Evolutionary conservation across 371 early-diverging fungal species (phyloP).

Genomic region (Agmasoma carcini): DNA sequence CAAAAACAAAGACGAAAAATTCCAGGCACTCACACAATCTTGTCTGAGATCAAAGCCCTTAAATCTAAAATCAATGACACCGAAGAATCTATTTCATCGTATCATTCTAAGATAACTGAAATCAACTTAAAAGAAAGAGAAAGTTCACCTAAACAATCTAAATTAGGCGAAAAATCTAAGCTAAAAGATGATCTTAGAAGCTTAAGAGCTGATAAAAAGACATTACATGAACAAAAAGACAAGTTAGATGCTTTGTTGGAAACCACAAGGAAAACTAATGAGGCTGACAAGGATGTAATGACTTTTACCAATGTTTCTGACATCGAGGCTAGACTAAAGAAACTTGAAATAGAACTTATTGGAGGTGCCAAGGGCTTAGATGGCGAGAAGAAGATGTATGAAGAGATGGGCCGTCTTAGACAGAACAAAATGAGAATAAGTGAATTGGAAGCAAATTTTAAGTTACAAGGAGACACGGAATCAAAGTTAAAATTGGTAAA

Average conservation of each 20-base stretch:
- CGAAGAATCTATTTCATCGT: too few relatives aligned
- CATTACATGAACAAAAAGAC: background rate
- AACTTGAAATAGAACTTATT: constrained; percentile 37
- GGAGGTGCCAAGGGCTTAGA: constrained; percentile 3
- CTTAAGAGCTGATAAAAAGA: constrained; percentile 12
- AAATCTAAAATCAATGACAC: too few relatives aligned
- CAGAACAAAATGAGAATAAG: constrained; percentile 33
- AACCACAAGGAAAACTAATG: background rate
- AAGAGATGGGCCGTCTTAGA: constrained; percentile 26
- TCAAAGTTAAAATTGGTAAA: constrained; percentile 10
- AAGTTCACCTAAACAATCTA: too few relatives aligned
- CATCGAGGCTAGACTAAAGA: constrained; percentile 33
- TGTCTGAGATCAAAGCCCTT: too few relatives aligned
- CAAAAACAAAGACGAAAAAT: too few relatives aligned
- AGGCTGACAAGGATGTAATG: background rate
- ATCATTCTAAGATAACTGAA: too few relatives aligned
- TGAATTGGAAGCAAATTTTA: constrained; percentile 21
- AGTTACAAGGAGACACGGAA: constrained; percentile 12
- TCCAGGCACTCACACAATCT: too few relatives aligned
- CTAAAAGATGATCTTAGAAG: constrained; percentile 12
- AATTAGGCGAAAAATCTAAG: too few relatives aligned
- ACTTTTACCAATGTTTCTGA: constrained; percentile 26
- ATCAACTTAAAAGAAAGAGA: too few relatives aligned
- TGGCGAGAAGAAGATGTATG: constrained; percentile 38
- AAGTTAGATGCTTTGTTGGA: background rate